Base-by-base conservation (phyloP, 139 green algal genomes). In the Chlorella sp. region DNA sequence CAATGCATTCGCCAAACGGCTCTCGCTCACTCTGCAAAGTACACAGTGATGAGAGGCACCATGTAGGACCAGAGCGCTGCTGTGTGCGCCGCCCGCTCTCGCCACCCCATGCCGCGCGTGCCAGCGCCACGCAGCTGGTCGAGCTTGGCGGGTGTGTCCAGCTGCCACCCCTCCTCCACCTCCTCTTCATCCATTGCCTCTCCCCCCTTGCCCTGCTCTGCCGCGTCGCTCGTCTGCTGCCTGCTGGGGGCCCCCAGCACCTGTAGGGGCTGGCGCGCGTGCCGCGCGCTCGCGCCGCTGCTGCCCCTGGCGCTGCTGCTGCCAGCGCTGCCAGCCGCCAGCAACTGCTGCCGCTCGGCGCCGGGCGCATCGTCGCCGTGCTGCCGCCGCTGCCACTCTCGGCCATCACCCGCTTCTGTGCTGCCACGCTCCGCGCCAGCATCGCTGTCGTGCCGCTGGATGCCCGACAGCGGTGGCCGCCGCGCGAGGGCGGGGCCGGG, bases 21-120 rank as follows among this genome's bases (percentile, higher is more conserved):
- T n/a, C n/a, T n/a, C n/a, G n/a, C n/a, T n/a, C n/a, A n/a, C 80
- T 91, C 87, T 6, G 82, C 77, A 67, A 84, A 87, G 65, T 92
- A 93, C 8, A 93, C 89, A 1, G 83, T 31, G 25, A 87, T 70
- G 29, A 93, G 83, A 25, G 87, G 87, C 35, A 85, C 76, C 67
- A 82, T 91, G 73, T 87, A 92, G 14, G 79, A 82, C 85, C 87
- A 93, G 33, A 93, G 77, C 11, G 12, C 15, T 14, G 69, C 72
- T 71, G 71, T 45, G 82, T 84, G 9, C 69, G 58, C 2, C 53
- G 31, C 41, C 0, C 83, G 78, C 35, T 88, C 79, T 12, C 45
- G 36, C 64, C 36, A 65, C 3, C 53, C 40, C 84, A 88, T 86
- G 41, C 43, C 43, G 14, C n/a, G 33, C 60, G 33, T n/a, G n/a